Percentiles rank a stretch among this genome's conserved stretches.
phyloP scores from a whole-genome alignment of 441 rosid genomes.

The Pelargonium citronellum region DNA sequence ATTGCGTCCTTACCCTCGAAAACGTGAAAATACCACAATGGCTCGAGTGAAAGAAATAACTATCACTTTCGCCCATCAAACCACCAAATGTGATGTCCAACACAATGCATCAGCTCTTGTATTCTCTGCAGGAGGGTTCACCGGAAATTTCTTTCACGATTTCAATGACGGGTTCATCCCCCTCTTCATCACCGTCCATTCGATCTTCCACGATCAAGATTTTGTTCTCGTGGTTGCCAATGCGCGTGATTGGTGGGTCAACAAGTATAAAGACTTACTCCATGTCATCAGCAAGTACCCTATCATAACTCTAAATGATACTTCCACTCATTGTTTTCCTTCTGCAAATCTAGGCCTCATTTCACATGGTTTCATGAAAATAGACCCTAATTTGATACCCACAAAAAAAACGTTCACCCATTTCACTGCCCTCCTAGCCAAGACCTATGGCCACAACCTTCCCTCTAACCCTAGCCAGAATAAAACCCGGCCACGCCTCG shows the following conservation, averaged over 20 bases:
- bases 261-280: constrained; percentile 36
- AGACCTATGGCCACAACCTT: constrained; percentile 23
- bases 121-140: constrained; percentile 57
- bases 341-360: constrained; percentile 39
- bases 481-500: constrained; percentile 15
- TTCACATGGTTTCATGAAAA: constrained; percentile 47
- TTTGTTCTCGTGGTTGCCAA: constrained; percentile 36
- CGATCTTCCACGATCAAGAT: constrained; percentile 31
- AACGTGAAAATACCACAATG: constrained; percentile 35
- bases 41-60: constrained; percentile 35
- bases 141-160: constrained; percentile 60
- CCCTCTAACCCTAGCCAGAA: background rate
- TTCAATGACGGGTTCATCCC: constrained; percentile 58
- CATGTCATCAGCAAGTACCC: constrained; percentile 37
- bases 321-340: constrained; percentile 44
- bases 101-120: constrained; percentile 46
- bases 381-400: constrained; percentile 32
- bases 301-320: constrained; percentile 36
- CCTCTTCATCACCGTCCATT: constrained; percentile 47
- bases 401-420: constrained; percentile 32
- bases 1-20: constrained; percentile 54
- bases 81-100: constrained; percentile 25
- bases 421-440: constrained; percentile 37
- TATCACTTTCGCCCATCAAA: constrained; percentile 26
- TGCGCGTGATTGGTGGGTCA: constrained; percentile 53